Base-by-base conservation (phyloP, 2,329 filamentous ascomycete genomes). In the Cordyceps tenuipes region DNA sequence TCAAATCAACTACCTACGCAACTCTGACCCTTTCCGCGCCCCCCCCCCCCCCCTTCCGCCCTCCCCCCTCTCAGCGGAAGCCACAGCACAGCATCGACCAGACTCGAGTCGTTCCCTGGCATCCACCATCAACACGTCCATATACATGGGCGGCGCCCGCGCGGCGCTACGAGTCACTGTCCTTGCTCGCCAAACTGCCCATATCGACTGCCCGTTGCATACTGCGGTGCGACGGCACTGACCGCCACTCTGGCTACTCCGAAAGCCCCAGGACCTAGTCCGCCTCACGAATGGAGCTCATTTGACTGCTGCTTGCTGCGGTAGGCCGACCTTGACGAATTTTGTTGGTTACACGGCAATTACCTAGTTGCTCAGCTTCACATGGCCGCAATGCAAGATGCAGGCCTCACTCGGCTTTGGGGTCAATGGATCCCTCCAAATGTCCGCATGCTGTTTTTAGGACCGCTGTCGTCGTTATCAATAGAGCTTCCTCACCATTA, bases 221-320 rank as follows among this genome's bases (percentile, higher is more conserved):
- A 15, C 7, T 43, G 21, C 43, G 50, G 49, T 59, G 58, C 58
- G 58, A 60, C 58, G 58, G 58, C 44, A 36, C 46, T 55, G 58
- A 60, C 58, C 58, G 58, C 58, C 52, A 60, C 58, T 60, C 58
- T 44, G 41, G 15, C 23, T 49, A n/a, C 39, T 26, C 31, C 44
- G 23, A 41, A 43, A 36, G 34, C 34, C 34, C 34, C 34, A 13
- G 34, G 44, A 8, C 15, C 39, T 36, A 19, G 47, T 59, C 47
- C 36, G 36, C 39, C 47, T 51, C 47, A 52, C 31, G 36, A 50
- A 47, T 43, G 36, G 57, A 47, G 46, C 43, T 43, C 43, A 48
- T 49, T 23, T 39, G 41, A 36, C 39, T 31, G 26, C 13, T 59
- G 23, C 23, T 49, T 13, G 34, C 26, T 41, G 56, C 48, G 13